Conservation (phyloP, 2,329 filamentous ascomycete species). For the Talaromyces sp. region DNA sequence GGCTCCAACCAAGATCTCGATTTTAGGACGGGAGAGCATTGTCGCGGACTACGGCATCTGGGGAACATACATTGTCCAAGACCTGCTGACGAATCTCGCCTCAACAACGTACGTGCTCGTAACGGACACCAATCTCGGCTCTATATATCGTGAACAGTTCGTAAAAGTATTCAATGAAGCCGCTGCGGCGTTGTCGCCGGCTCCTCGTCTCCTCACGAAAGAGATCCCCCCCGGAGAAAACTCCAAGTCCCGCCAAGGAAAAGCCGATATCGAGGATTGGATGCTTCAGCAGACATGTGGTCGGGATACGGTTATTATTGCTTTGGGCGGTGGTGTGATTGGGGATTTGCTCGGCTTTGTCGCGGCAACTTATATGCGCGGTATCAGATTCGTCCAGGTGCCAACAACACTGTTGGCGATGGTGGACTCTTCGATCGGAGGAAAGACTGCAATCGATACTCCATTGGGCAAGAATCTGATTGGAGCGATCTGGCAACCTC, state of each 20-base stretch:
- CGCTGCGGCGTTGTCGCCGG: conserved; percentile 43
- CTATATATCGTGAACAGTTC: conserved; percentile 78
- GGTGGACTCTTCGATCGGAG: conserved; percentile 98
- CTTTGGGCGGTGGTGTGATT: conserved; percentile 92
- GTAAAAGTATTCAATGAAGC: conserved; percentile 59
- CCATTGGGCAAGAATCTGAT: conserved; percentile 94
- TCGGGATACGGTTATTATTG: conserved; percentile 89
- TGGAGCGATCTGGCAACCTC: conserved; percentile 94
- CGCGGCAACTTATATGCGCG: conserved; percentile 97
- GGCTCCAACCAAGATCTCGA: conserved; percentile 64
- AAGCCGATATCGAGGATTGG: conserved; percentile 97
- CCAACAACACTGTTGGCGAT: conserved; percentile 92
- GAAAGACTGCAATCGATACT: conserved; percentile 97
- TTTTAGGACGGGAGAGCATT: conserved; percentile 86
- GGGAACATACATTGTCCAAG: conserved; percentile 73
- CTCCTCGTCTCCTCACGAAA: conserved; percentile 75
- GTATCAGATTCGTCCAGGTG: conserved; percentile 92
- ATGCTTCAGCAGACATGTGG: conserved; percentile 87
- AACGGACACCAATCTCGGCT: conserved; percentile 87
- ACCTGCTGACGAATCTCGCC: conserved; percentile 71
- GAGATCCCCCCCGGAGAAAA: conserved; percentile 86
- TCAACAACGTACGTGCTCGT: conserved; percentile 95
- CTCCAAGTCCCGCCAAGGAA: conserved; percentile 89
- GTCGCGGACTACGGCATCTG: conserved; percentile 89
- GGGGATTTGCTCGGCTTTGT: conserved; percentile 98